phyloP scores from a whole-genome alignment of 768 basidiomycete species.

The Termitomyces sp. region DNA sequence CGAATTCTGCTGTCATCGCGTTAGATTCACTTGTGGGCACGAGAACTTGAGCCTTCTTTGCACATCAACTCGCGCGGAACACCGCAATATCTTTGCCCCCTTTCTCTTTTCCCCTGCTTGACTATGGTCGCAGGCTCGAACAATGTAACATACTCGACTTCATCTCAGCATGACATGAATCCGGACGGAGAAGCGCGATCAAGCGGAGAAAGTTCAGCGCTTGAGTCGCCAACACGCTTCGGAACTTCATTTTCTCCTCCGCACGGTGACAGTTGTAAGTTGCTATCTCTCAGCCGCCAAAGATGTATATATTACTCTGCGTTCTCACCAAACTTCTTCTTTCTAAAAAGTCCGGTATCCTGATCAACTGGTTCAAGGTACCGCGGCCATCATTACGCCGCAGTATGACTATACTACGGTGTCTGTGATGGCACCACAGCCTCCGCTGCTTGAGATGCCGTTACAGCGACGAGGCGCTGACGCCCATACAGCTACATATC shows the following conservation, averaged over 20 bases:
- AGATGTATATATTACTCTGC: slow-evolving; percentile 23
- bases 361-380: slow-evolving; percentile 40
- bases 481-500: slow-evolving; percentile 34
- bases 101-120: slow-evolving; percentile 23
- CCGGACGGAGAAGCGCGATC: slow-evolving; percentile 65
- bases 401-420: slow-evolving; percentile 46
- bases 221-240: slow-evolving; percentile 64
- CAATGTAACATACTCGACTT: slow-evolving; percentile 50
- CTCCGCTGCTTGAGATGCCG: slow-evolving; percentile 40
- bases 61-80: slow-evolving; percentile 40
- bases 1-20: slow-evolving; percentile 25
- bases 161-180: slow-evolving; percentile 41
- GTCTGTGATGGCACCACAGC: slow-evolving; percentile 37
- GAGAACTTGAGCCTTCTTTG: slow-evolving; percentile 31
- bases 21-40: slow-evolving; percentile 35
- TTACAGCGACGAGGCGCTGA: slow-evolving; percentile 33
- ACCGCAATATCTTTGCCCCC: slow-evolving; percentile 11
- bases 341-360: slow-evolving; percentile 68
- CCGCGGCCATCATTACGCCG: slow-evolving; percentile 41
- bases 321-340: slow-evolving; percentile 25
- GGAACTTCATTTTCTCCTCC: slow-evolving; percentile 38
- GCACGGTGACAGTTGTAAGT: slow-evolving; percentile 50
- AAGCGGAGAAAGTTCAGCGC: slow-evolving; percentile 70
- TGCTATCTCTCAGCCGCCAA: slow-evolving; percentile 48
- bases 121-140: slow-evolving; percentile 53